Evolutionary conservation across 495 filamentous ascomycete genomes (phyloP).

Genomic region (Aspergillus sparsus): DNA sequence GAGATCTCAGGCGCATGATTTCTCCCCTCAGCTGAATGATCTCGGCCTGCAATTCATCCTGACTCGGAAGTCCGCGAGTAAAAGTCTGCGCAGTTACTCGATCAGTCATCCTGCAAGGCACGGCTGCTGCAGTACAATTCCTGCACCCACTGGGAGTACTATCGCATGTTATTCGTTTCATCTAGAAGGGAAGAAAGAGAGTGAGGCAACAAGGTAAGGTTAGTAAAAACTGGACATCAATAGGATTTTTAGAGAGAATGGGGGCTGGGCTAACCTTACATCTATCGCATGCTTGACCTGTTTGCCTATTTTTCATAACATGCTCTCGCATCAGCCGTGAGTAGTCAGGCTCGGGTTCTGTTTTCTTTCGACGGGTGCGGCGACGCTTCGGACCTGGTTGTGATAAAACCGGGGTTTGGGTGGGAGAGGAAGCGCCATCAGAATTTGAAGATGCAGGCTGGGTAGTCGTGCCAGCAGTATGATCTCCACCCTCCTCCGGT

Average conservation of each 20-base stretch:
- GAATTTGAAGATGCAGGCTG: no score
- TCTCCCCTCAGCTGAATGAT: no score
- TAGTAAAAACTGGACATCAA: not conserved
- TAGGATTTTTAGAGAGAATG: not conserved
- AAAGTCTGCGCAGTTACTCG: no score
- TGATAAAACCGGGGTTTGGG: not conserved
- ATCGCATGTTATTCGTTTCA: not conserved
- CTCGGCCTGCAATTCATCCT: no score
- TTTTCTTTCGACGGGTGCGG: not conserved
- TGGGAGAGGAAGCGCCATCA: no score
- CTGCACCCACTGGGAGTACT: not conserved
- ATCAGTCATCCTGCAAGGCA: no score
- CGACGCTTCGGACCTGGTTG: not conserved
- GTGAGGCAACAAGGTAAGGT: not conserved
- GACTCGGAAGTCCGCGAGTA: no score
- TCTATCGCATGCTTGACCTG: slow-evolving; percentile 86
- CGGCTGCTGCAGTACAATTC: not conserved
- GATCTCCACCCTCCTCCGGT: no score
- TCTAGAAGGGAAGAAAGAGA: not conserved
- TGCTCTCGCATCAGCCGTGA: slow-evolving; percentile 67
- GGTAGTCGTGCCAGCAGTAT: no score
- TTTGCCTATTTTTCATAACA: slow-evolving; percentile 64
- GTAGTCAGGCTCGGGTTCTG: slow-evolving; percentile 57
- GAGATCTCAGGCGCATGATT: no score
- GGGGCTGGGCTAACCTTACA: slow-evolving; percentile 68